Evolutionary conservation across 2,329 filamentous ascomycete species (phyloP).

Genomic region (Ascochyta pisi): DNA sequence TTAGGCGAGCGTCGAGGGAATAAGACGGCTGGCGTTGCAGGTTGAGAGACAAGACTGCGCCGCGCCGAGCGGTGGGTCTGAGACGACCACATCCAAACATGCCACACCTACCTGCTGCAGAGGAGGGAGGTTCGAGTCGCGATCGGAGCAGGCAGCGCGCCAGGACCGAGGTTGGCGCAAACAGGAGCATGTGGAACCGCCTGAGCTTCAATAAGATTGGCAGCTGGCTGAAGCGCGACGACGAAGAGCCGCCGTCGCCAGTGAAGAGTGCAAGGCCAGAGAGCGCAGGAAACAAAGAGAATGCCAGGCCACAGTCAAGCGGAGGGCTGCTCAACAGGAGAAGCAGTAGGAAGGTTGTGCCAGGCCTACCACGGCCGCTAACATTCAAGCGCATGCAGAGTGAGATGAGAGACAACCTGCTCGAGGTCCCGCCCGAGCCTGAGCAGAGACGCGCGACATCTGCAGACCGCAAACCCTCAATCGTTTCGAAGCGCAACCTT

Average conservation of each 20-base stretch:
- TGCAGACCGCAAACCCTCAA: constrained; percentile 70
- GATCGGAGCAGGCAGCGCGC: constrained; percentile 43
- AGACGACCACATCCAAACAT: constrained; percentile 27
- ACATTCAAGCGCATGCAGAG: constrained; percentile 86
- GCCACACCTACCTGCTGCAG: constrained; percentile 29
- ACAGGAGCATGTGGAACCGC: constrained; percentile 47
- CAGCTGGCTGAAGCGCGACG: constrained; percentile 51
- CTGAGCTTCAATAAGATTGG: constrained; percentile 50
- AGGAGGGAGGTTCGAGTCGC: constrained; percentile 38
- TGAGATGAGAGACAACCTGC: constrained; percentile 76
- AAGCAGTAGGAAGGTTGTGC: constrained; percentile 68
- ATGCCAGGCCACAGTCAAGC: constrained; percentile 43
- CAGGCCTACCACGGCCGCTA: constrained; percentile 75
- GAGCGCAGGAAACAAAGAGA: constrained; percentile 38
- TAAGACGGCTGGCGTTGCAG: constrained; percentile 25
- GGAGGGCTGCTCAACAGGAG: constrained; percentile 39
- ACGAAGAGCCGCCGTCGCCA: constrained; percentile 37
- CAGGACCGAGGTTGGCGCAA: constrained; percentile 42
- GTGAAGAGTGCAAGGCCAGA: constrained; percentile 14
- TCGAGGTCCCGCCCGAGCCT: constrained; percentile 67
- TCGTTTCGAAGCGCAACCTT: constrained; percentile 56
- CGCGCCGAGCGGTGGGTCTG: constrained; percentile 28
- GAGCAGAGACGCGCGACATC: constrained; percentile 79
- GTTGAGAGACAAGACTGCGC: constrained; percentile 25
- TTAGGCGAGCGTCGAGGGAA: constrained; percentile 17